A percentile compares a stretch with the other conserved stretches of the same genome.
These are phyloP conservation scores for Paraphoma chrysanthemicola DNA, from an alignment of 2,329 filamentous ascomycete species.

Conservation along the genomic window DNA sequence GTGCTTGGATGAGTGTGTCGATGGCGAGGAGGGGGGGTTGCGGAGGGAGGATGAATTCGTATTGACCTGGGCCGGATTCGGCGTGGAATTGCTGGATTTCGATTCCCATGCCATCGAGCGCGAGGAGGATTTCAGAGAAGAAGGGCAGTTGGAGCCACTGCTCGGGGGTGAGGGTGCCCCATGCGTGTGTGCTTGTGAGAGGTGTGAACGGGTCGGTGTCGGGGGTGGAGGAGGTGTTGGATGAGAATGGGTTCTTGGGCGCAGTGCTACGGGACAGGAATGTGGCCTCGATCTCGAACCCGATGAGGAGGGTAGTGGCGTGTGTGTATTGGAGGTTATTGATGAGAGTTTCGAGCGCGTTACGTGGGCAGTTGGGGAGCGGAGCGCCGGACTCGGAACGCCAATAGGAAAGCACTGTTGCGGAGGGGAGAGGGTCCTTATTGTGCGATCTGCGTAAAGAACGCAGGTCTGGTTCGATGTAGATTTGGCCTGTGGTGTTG, in stretches of 20 bases:
- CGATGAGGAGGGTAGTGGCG: conserved; percentile 68
- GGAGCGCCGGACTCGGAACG: conserved; percentile 60
- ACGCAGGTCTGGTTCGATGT: conserved; percentile 69
- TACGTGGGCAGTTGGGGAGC: conserved; percentile 67
- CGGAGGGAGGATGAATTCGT: conserved; percentile 75
- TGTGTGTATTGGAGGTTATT: conserved; percentile 59
- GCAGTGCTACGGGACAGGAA: conserved; percentile 63
- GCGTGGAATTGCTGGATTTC: conserved; percentile 76
- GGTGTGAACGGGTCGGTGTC: conserved; percentile 49
- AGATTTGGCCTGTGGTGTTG: conserved; percentile 69
- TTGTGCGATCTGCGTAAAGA: conserved; percentile 64
- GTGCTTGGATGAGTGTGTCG: conserved; percentile 73
- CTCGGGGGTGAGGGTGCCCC: conserved; percentile 71
- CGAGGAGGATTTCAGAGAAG: conserved; percentile 69
- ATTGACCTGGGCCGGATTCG: conserved; percentile 76
- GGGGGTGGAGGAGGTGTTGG: conserved; percentile 20
- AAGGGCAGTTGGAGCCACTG: conserved; percentile 66
- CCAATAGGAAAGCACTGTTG: conserved; percentile 73
- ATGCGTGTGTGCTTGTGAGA: conserved; percentile 70
- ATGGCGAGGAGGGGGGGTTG: conserved; percentile 70
- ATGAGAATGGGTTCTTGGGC: not conserved
- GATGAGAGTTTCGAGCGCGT: conserved; percentile 55
- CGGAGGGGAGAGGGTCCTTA: conserved; percentile 57
- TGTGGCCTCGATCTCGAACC: conserved; percentile 83
- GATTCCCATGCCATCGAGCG: conserved; percentile 68